Evolutionary conservation across 129 eudicot genomes (phyloP).

Genomic region (Chrysanthemum seticuspe): DNA sequence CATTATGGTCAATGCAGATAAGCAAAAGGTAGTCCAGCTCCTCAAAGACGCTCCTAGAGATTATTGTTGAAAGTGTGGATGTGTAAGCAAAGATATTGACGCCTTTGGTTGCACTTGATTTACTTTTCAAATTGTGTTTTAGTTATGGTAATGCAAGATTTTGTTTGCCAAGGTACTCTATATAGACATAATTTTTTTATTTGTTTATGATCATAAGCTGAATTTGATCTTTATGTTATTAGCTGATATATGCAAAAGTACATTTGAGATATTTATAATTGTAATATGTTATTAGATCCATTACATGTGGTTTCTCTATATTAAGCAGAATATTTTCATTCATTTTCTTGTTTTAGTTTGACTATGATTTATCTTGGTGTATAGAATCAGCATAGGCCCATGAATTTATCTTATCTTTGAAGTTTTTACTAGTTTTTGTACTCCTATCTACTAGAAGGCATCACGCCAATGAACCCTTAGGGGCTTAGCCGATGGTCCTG

Average conservation of each 20-base stretch:
- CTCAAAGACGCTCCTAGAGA: background rate
- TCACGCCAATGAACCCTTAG: constrained; percentile 15
- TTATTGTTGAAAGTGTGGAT: background rate
- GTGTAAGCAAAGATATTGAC: constrained; percentile 15
- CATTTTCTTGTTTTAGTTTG: background rate
- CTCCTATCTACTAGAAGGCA: constrained; percentile 7
- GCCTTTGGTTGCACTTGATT: background rate
- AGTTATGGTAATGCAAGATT: background rate
- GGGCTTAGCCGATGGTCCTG: constrained; percentile 16
- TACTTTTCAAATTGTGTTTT: background rate
- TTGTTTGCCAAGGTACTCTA: no score
- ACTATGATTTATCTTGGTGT: constrained; percentile 20
- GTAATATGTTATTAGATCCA: background rate
- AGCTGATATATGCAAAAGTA: constrained; percentile 6
- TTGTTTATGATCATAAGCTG: constrained; percentile 15
- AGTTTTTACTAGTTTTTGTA: constrained; percentile 9
- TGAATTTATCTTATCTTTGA: constrained; percentile 19
- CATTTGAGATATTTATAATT: constrained; percentile 1
- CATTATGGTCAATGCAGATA: background rate
- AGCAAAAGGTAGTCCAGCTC: background rate
- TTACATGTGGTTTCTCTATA: background rate
- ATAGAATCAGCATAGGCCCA: constrained; percentile 23
- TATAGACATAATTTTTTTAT: background rate
- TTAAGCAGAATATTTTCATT: background rate
- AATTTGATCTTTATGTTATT: constrained; percentile 2